A percentile compares a stretch with the other conserved stretches of the same genome.
Evolutionary conservation across 805 yeast species (phyloP).

Genomic region (Saturnispora hagleri): DNA sequence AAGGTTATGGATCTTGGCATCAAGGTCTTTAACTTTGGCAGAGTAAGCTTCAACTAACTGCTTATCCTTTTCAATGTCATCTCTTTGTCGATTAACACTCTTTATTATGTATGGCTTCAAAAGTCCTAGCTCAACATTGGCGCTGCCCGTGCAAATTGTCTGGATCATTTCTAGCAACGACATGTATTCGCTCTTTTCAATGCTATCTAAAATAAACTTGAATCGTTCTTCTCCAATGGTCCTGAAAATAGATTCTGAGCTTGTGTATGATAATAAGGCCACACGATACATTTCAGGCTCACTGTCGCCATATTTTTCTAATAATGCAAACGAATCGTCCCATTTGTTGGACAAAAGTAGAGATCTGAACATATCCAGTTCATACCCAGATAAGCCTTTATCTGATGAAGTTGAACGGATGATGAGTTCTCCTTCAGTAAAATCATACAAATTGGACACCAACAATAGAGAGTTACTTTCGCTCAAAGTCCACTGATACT

Average conservation of each 20-base stretch:
- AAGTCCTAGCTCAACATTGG: slow-evolving; percentile 42
- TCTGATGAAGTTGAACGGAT: slow-evolving; percentile 20
- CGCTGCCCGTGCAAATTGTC: slow-evolving; percentile 36
- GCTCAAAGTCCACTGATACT: slow-evolving; percentile 34
- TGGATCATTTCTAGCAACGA: slow-evolving; percentile 58
- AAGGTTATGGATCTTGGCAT: slow-evolving; percentile 43
- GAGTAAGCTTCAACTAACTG: slow-evolving; percentile 61
- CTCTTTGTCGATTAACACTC: slow-evolving; percentile 47
- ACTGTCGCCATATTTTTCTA: slow-evolving; percentile 49
- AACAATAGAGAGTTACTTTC: slow-evolving; percentile 49
- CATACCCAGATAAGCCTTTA: slow-evolving; percentile 22
- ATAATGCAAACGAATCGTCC: slow-evolving; percentile 44
- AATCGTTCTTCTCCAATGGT: slow-evolving; percentile 45
- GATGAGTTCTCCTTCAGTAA: slow-evolving; percentile 39
- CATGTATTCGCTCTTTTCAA: slow-evolving; percentile 44
- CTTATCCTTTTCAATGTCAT: slow-evolving; percentile 60
- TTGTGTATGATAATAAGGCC: slow-evolving; percentile 55
- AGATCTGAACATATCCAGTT: slow-evolving; percentile 59
- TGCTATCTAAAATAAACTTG: slow-evolving; percentile 40
- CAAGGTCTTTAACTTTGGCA: slow-evolving; percentile 50
- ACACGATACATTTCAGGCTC: slow-evolving; percentile 59
- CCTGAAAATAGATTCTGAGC: slow-evolving; percentile 42
- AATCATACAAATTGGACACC: slow-evolving; percentile 48
- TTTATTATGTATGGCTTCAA: slow-evolving; percentile 60
- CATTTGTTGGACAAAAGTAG: slow-evolving; percentile 51